phyloP scores from a whole-genome alignment of 108 stramenopile genomes.

The Cyclotella cryptica region DNA sequence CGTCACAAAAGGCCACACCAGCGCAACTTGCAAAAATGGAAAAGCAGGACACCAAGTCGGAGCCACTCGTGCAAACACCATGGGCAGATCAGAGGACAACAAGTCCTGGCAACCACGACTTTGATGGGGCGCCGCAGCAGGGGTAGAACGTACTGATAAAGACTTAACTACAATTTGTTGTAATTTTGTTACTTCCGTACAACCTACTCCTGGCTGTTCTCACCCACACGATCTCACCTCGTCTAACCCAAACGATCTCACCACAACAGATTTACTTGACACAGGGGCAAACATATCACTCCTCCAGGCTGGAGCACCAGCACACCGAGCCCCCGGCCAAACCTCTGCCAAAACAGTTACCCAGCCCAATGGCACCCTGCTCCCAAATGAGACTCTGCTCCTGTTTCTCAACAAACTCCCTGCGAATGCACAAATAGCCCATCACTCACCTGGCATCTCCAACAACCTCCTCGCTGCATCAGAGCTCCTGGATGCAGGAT shows the following conservation, averaged over 20 bases:
- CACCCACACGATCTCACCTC: too few relatives aligned
- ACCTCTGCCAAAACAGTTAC: neutral
- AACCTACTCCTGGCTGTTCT: neutral
- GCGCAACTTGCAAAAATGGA: too few relatives aligned
- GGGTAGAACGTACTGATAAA: too few relatives aligned
- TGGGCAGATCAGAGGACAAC: too few relatives aligned
- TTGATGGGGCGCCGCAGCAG: too few relatives aligned
- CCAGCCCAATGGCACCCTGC: neutral
- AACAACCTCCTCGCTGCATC: neutral
- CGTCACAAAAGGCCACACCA: too few relatives aligned
- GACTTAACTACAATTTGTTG: too few relatives aligned
- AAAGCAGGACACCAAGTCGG: too few relatives aligned
- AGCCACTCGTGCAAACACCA: too few relatives aligned
- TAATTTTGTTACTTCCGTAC: too few relatives aligned
- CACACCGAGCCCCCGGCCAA: neutral
- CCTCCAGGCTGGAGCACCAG: neutral
- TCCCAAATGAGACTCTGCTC: neutral
- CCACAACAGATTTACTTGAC: neutral
- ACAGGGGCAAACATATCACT: neutral
- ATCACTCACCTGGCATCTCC: neutral
- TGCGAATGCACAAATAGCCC: neutral
- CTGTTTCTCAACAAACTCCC: slow-evolving; percentile 1
- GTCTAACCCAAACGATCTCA: neutral
- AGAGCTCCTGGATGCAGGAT: neutral
- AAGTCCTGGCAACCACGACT: too few relatives aligned